Conservation (phyloP, 768 basidiomycete genomes). For the Hygrophoropsis aurantiaca region DNA sequence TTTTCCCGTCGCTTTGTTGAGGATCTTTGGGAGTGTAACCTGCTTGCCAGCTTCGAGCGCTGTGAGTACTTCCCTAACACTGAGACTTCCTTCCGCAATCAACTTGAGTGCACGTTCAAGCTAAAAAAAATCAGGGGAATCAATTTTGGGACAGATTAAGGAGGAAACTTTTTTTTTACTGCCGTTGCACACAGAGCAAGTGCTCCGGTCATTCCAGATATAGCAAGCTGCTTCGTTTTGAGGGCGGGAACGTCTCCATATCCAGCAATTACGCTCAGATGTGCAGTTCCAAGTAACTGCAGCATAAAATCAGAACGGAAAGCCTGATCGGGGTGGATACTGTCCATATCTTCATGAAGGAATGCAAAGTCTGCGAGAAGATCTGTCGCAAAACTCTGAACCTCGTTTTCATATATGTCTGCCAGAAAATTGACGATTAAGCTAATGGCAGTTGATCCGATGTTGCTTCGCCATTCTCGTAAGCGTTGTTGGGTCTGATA, state of each 20-base stretch:
- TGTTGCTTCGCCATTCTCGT: slow-evolving; percentile 6
- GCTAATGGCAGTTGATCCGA: slow-evolving; percentile 7
- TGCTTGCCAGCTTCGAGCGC: background rate
- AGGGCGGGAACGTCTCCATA: background rate
- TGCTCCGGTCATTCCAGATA: background rate
- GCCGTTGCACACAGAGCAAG: slow-evolving; percentile 3
- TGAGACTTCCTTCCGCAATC: background rate
- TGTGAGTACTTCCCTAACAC: background rate
- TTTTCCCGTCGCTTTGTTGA: slow-evolving; percentile 9
- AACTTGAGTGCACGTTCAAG: slow-evolving; percentile 2
- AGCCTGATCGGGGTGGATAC: background rate
- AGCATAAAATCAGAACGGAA: slow-evolving; percentile 6
- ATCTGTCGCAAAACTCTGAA: background rate
- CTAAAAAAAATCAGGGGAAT: slow-evolving; percentile 3
- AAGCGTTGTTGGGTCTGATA: slow-evolving; percentile 4
- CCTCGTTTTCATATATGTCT: background rate
- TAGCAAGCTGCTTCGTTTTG: background rate
- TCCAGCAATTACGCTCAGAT: background rate
- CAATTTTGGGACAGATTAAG: background rate
- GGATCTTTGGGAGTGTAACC: slow-evolving; percentile 5
- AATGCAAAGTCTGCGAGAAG: slow-evolving; percentile 1
- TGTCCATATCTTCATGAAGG: slow-evolving; percentile 5
- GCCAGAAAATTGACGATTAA: slow-evolving; percentile 9
- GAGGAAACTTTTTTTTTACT: slow-evolving; percentile 4
- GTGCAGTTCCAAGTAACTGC: slow-evolving; percentile 1